Evolutionary conservation across 2,329 filamentous ascomycete genomes (phyloP), one percentile per base, ranked within the genome.

Genomic region (Fusarium mangiferae): DNA sequence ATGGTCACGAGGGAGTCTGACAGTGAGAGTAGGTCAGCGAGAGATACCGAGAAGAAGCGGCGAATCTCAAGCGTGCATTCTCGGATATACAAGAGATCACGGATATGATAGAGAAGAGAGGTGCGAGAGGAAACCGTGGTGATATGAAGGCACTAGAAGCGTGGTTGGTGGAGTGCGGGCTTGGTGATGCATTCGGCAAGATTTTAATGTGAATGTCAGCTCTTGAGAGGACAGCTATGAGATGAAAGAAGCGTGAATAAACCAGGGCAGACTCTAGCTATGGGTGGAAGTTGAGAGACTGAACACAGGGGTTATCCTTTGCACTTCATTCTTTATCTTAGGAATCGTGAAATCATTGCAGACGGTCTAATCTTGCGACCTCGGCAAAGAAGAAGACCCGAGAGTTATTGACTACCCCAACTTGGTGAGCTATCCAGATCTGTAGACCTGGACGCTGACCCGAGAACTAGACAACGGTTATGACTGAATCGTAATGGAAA

Each of bases 51-150:
- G 87, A 89, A 76, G 75, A 76, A 20, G 73, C 58, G 2, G 1
- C 38, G 2, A 77, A 75, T 5, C 66, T 82, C 20, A 57, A 67
- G 36, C 80, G 87, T 26, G 85, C 85, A 7, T 87, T 92, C 69
- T 70, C 74, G 11, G 87, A 87, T 36, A 92, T 92, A 86, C 82
- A 82, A 30, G 87, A 90, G 72, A 89, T 91, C 39, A 89, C 88
- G 5, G 87, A 87, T 59, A 69, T 81, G 10, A 62, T 88, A 22
- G 85, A 87, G 74, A 83, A 84, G 75, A 76, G 85, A 45, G 87
- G 87, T 0, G 82, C 84, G 52, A 83, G 87, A 57, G 85, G 83
- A 1, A 89, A 89, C 56, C 78, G 87, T 9, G 84, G 83, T 3
- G 87, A 89, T 54, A 89, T 89, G 87, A 85, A 83, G 75, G 86